phyloP scores from a whole-genome alignment of 257 asterid species.

The Solanum tarijense region DNA sequence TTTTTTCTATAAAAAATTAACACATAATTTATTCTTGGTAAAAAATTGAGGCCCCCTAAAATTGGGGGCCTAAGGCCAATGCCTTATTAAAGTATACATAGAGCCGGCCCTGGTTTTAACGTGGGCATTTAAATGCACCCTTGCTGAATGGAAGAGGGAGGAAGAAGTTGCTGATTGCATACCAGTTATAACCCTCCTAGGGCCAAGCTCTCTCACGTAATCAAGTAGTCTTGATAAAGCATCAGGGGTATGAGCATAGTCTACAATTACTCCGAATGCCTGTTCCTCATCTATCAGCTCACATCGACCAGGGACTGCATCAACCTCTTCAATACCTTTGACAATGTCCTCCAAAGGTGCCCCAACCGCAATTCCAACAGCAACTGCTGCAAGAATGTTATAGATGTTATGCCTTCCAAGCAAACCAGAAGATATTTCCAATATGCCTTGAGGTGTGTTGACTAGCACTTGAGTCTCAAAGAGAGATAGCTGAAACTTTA shows the following conservation, averaged over 20 bases:
- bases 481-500: slow-evolving; percentile 69
- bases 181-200: slow-evolving; percentile 87
- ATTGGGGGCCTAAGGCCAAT: too few relatives aligned
- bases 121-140: background rate
- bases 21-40: too few relatives aligned
- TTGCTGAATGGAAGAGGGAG: background rate
- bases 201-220: slow-evolving; percentile 66
- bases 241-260: slow-evolving; percentile 78
- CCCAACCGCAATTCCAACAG: slow-evolving; percentile 90
- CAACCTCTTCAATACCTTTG: slow-evolving; percentile 95
- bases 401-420: slow-evolving; percentile 89
- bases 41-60: too few relatives aligned
- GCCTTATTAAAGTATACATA: too few relatives aligned
- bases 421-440: slow-evolving; percentile 88
- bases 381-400: slow-evolving; percentile 81
- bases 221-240: slow-evolving; percentile 82
- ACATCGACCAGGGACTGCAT: slow-evolving; percentile 92
- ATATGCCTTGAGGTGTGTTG: slow-evolving; percentile 76
- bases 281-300: slow-evolving; percentile 97
- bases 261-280: slow-evolving; percentile 90
- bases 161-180: background rate
- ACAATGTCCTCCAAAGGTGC: slow-evolving; percentile 96
- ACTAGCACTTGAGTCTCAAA: slow-evolving; percentile 94
- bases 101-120: too few relatives aligned
- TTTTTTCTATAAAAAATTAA: too few relatives aligned